Conservation (phyloP, 2,329 filamentous ascomycete genomes). For the Fusarium coffeatum region DNA sequence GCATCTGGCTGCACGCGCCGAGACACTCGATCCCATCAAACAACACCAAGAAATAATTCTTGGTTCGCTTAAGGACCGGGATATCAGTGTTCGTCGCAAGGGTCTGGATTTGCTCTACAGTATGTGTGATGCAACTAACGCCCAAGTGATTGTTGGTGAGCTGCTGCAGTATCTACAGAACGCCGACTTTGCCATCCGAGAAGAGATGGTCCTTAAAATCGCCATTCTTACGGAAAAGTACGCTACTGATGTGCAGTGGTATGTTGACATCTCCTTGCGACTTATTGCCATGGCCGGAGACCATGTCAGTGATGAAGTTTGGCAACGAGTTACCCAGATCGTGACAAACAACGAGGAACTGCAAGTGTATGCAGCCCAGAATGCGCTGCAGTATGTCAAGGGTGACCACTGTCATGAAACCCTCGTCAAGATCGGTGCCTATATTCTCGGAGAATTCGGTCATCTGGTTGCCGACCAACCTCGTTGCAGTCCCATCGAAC, state of each 20-base stretch:
- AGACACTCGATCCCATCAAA: conserved; percentile 96
- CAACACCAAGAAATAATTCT: conserved; percentile 97
- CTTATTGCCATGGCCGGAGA: conserved; percentile 97
- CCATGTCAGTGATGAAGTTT: conserved; percentile 98
- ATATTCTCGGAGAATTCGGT: conserved; percentile 95
- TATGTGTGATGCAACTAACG: conserved; percentile 98
- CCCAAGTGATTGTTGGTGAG: conserved; percentile 91
- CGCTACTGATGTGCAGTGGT: conserved; percentile 98
- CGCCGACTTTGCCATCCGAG: conserved; percentile 95
- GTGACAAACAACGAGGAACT: conserved; percentile 99
- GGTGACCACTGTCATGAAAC: conserved; percentile 96
- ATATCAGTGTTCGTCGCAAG: conserved; percentile 96
- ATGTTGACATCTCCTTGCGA: conserved; percentile 95
- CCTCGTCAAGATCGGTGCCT: conserved; percentile 95
- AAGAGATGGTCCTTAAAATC: conserved; percentile 99
- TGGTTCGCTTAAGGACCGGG: conserved; percentile 90
- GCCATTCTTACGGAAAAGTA: conserved; percentile 99
- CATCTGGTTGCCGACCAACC: conserved; percentile 93
- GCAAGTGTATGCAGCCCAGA: conserved; percentile 95
- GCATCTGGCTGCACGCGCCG: conserved; percentile 91
- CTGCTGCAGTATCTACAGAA: conserved; percentile 94
- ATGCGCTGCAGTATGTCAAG: conserved; percentile 92
- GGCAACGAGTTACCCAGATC: conserved; percentile 98
- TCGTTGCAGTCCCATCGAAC: conserved; percentile 95
- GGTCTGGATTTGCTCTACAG: conserved; percentile 97